Conservation (phyloP, 2,329 filamentous ascomycete genomes). For the Phaeoacremonium minimum region DNA sequence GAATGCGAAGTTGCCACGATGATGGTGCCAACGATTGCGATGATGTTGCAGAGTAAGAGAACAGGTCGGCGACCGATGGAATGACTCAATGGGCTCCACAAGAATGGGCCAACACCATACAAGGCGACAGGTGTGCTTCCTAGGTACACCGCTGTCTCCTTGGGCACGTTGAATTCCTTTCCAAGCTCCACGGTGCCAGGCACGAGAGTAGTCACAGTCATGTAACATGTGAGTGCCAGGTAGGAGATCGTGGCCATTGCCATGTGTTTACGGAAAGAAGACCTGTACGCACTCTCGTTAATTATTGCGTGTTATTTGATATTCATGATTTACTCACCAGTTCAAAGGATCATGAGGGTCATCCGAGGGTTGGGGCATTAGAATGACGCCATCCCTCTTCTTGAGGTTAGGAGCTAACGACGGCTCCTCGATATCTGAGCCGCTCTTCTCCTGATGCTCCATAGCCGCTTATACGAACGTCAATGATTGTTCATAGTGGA, state of each 20-base stretch:
- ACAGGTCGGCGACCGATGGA: conserved; percentile 3
- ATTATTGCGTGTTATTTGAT: no score
- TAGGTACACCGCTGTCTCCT: conserved; percentile 1
- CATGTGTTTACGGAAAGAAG: conserved; percentile 5
- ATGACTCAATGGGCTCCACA: conserved; percentile 4
- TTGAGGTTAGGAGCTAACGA: background rate
- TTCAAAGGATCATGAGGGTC: conserved; percentile 12
- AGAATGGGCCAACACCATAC: conserved; percentile 1
- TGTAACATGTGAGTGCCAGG: conserved; percentile 5
- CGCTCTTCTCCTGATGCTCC: background rate
- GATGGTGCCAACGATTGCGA: conserved; percentile 4
- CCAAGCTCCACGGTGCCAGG: conserved; percentile 1
- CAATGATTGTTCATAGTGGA: no score
- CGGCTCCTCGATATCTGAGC: background rate
- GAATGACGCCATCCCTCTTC: conserved; percentile 5
- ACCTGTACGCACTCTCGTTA: background rate
- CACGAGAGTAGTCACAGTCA: conserved; percentile 3
- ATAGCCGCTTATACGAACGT: no score
- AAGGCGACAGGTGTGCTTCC: conserved; percentile 3
- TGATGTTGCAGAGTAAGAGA: conserved; percentile 3
- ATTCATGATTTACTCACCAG: conserved; percentile 6
- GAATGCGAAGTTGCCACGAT: conserved; percentile 2
- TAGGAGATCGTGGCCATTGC: conserved; percentile 5
- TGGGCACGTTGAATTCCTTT: background rate
- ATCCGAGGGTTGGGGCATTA: conserved; percentile 12